phyloP scores from a whole-genome alignment of 805 yeast species.

The Suhomyces emberorum region DNA sequence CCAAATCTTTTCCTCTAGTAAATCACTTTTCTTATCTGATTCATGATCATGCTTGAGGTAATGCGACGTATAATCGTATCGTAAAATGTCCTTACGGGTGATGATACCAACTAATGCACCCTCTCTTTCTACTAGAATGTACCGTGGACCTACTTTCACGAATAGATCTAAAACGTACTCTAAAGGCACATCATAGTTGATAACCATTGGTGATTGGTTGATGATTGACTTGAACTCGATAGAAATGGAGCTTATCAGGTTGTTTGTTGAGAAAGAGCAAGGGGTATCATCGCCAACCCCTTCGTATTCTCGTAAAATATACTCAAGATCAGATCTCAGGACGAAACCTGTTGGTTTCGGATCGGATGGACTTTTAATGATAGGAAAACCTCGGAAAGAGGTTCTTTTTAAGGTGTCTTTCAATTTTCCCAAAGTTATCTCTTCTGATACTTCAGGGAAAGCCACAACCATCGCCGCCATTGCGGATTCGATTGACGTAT shows the following conservation, averaged over 20 bases:
- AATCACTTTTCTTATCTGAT: constrained; percentile 11
- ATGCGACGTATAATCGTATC: constrained; percentile 50
- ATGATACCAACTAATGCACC: constrained; percentile 71
- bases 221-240: constrained; percentile 31
- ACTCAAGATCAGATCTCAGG: constrained; percentile 39
- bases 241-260: constrained; percentile 5
- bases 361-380: constrained; percentile 38
- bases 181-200: constrained; percentile 51
- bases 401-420: constrained; percentile 31
- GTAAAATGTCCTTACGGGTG: constrained; percentile 78
- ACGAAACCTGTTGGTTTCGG: constrained; percentile 47
- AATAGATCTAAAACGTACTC: constrained; percentile 67
- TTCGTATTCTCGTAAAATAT: constrained; percentile 20
- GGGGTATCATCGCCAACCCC: constrained; percentile 13
- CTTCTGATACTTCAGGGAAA: constrained; percentile 33
- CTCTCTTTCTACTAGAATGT: constrained; percentile 60
- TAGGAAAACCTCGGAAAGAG: constrained; percentile 50
- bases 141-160: constrained; percentile 74
- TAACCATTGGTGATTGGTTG: constrained; percentile 60
- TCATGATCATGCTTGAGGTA: constrained; percentile 14
- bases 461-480: constrained; percentile 50
- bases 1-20: constrained; percentile 36
- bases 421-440: constrained; percentile 31
- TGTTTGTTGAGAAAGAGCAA: constrained; percentile 15
- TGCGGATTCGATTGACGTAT: constrained; percentile 48